These are phyloP conservation scores for Tetrapisispora pingtungensis DNA, from an alignment of 805 yeast genomes.

Conservation along the genomic window DNA sequence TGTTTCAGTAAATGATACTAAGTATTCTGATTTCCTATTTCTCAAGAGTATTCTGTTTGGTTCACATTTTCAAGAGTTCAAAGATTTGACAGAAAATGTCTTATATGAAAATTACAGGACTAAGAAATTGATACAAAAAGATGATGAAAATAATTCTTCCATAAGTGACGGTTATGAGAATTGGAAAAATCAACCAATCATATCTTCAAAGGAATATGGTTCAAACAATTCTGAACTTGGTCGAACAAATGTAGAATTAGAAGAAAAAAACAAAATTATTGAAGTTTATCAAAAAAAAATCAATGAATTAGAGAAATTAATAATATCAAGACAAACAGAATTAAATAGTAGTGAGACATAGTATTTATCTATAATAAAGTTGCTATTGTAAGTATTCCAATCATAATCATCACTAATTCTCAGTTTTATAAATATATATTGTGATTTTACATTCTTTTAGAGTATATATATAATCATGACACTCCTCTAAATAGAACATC, in stretches of 20 bases:
- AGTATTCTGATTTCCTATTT: slow-evolving; percentile 57
- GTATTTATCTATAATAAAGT: too few relatives aligned
- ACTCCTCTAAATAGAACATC: too few relatives aligned
- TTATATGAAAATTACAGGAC: slow-evolving; percentile 77
- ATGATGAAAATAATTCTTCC: background rate
- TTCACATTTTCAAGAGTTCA: slow-evolving; percentile 73
- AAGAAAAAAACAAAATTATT: slow-evolving; percentile 18
- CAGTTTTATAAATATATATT: too few relatives aligned
- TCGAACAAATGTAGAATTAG: slow-evolving; percentile 8
- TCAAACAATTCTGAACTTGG: background rate
- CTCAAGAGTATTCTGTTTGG: slow-evolving; percentile 65
- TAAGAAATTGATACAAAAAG: slow-evolving; percentile 42
- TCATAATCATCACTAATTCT: too few relatives aligned
- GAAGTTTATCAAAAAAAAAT: slow-evolving; percentile 18
- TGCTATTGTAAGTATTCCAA: too few relatives aligned
- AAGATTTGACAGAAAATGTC: slow-evolving; percentile 65
- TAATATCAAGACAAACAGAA: background rate
- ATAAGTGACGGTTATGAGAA: background rate
- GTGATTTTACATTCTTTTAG: too few relatives aligned
- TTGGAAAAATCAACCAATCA: background rate
- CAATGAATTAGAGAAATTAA: slow-evolving; percentile 10
- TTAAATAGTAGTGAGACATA: background rate
- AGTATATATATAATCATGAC: too few relatives aligned
- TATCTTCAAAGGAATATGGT: background rate
- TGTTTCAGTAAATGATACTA: slow-evolving; percentile 46